These are phyloP conservation scores for Phytophthora brassicae DNA, from an alignment of 352 stramenopile species.

Conservation along the genomic window DNA sequence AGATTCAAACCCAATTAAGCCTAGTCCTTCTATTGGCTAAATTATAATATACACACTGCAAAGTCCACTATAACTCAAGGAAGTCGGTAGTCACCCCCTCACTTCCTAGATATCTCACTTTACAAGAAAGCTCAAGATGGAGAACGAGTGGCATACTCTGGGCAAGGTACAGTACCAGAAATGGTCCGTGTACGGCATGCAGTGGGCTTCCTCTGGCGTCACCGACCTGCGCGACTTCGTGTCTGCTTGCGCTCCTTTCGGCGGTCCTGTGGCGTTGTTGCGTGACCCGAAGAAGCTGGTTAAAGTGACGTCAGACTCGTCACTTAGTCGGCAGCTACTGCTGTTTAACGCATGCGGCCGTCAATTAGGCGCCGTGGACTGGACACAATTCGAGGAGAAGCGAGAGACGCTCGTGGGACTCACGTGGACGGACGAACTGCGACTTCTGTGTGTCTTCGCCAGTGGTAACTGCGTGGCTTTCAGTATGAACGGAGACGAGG, in stretches of 20 bases:
- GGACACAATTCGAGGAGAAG: conserved; percentile 71
- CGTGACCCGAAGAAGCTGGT: conserved; percentile 78
- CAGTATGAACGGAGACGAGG: conserved; percentile 66
- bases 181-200: conserved; percentile 73
- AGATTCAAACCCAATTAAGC: too few relatives aligned
- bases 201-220: conserved; percentile 65
- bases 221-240: conserved; percentile 71
- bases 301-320: conserved; percentile 52
- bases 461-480: conserved; percentile 73
- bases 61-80: too few relatives aligned
- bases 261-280: conserved; percentile 68
- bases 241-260: conserved; percentile 60
- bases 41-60: too few relatives aligned
- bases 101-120: not conserved
- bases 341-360: conserved; percentile 78
- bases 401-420: conserved; percentile 70
- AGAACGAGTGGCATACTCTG: conserved; percentile 84
- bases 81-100: too few relatives aligned
- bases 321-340: conserved; percentile 59
- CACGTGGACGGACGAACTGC: conserved; percentile 83
- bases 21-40: too few relatives aligned
- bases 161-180: conserved; percentile 89
- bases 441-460: conserved; percentile 78
- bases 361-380: conserved; percentile 61
- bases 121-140: conserved; percentile 44